A percentile compares a stretch with the other conserved stretches of the same genome.
Conservation (phyloP, 805 yeast species). For the Lachancea meyersii region DNA sequence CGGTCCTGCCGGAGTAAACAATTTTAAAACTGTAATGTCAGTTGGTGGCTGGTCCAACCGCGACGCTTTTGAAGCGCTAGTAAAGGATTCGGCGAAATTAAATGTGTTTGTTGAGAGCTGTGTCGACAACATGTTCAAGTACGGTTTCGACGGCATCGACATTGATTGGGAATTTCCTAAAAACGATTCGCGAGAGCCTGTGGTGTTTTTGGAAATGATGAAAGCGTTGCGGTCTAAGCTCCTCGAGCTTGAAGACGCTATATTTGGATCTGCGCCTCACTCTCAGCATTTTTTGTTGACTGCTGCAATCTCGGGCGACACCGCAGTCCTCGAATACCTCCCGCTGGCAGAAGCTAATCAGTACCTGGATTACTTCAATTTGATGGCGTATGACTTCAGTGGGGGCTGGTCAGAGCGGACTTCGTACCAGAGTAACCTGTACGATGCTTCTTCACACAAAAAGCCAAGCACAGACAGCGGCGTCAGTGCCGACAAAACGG, state of each 20-base stretch:
- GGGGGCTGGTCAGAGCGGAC: slow-evolving; percentile 67
- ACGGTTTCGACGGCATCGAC: slow-evolving; percentile 85
- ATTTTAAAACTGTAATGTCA: slow-evolving; percentile 58
- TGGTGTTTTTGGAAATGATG: slow-evolving; percentile 40
- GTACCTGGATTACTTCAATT: slow-evolving; percentile 63
- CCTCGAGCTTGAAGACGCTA: slow-evolving; percentile 33
- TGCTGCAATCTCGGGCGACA: slow-evolving; percentile 70
- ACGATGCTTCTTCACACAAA: slow-evolving; percentile 16
- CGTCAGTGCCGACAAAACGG: slow-evolving; percentile 44
- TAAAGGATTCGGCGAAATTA: slow-evolving; percentile 35
- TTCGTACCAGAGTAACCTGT: slow-evolving; percentile 68
- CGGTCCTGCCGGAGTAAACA: slow-evolving; percentile 15
- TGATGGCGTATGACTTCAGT: slow-evolving; percentile 86
- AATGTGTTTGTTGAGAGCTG: slow-evolving; percentile 46
- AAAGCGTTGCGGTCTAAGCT: slow-evolving; percentile 36
- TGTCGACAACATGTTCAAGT: slow-evolving; percentile 40
- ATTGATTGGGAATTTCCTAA: slow-evolving; percentile 92
- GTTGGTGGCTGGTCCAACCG: slow-evolving; percentile 77
- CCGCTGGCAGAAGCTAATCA: slow-evolving; percentile 50
- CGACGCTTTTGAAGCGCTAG: slow-evolving; percentile 42
- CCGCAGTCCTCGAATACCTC: slow-evolving; percentile 39
- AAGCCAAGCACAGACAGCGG: slow-evolving; percentile 29
- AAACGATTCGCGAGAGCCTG: slow-evolving; percentile 38
- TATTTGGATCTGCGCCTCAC: slow-evolving; percentile 14
- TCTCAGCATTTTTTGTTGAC: slow-evolving; percentile 44